These are phyloP conservation scores for Populus pruinosa DNA, from an alignment of 345 rosid species.

Conservation along the genomic window DNA sequence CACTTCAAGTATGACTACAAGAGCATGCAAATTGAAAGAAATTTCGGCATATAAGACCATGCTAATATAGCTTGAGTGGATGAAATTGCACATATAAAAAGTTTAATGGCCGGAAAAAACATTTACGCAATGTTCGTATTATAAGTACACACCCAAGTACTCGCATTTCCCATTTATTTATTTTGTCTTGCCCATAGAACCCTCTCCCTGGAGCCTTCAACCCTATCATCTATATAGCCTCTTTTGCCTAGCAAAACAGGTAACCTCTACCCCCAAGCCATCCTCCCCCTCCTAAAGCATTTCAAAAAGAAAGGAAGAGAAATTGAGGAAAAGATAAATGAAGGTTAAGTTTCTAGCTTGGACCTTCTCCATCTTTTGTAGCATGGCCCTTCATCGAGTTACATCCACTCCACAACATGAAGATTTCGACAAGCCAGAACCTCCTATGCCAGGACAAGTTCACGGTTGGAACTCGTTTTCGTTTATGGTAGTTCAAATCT, in stretches of 20 bases:
- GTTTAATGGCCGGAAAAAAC: too few relatives aligned
- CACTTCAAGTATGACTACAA: too few relatives aligned
- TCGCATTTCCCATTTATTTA: too few relatives aligned
- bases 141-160: too few relatives aligned
- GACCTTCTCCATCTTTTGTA: conserved; percentile 19
- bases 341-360: conserved; percentile 16
- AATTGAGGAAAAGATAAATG: conserved; percentile 12
- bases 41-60: too few relatives aligned
- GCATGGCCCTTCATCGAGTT: conserved; percentile 8
- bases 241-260: neutral
- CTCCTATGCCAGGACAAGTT: conserved; percentile 9
- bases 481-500: neutral
- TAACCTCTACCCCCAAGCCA: too few relatives aligned
- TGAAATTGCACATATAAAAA: too few relatives aligned
- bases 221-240: neutral
- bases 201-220: neutral
- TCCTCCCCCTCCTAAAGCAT: neutral
- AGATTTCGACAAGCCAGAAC: conserved; percentile 10
- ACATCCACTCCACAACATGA: neutral
- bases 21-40: too few relatives aligned
- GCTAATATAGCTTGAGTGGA: too few relatives aligned
- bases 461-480: conserved; percentile 17
- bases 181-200: neutral
- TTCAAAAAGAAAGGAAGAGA: neutral
- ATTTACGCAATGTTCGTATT: too few relatives aligned